A percentile compares a stretch with the other conserved stretches of the same genome.
Conservation (phyloP, 805 yeast genomes). For the Jamesozyma jinghongensis region DNA sequence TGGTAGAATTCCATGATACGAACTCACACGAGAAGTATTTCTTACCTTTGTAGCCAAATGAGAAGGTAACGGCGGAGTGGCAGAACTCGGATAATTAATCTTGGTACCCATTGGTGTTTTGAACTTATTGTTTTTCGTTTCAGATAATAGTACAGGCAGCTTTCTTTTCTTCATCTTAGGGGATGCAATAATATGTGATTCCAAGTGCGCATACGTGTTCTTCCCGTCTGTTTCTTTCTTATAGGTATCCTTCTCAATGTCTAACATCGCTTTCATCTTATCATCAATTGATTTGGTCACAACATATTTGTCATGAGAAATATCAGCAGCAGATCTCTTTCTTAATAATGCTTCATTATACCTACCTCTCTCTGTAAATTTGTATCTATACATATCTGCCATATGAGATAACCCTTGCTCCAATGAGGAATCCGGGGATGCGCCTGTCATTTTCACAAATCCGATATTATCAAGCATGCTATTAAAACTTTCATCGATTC, state of each 20-base stretch:
- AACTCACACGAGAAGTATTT: slow-evolving; percentile 4
- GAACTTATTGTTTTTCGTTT: slow-evolving; percentile 15
- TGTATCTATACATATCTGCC: slow-evolving; percentile 19
- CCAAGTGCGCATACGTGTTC: slow-evolving; percentile 25
- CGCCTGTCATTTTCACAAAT: slow-evolving; percentile 22
- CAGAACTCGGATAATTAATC: slow-evolving; percentile 3
- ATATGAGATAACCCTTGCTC: slow-evolving; percentile 22
- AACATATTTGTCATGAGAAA: slow-evolving; percentile 6
- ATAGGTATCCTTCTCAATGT: slow-evolving; percentile 15
- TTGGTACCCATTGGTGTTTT: slow-evolving; percentile 21
- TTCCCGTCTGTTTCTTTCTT: slow-evolving; percentile 11
- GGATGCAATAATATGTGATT: slow-evolving; percentile 24
- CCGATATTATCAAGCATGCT: slow-evolving; percentile 23
- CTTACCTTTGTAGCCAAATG: slow-evolving; percentile 23
- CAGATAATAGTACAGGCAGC: slow-evolving; percentile 27
- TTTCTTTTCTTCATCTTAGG: slow-evolving; percentile 23
- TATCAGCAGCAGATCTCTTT: slow-evolving; percentile 13
- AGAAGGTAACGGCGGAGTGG: slow-evolving; percentile 22
- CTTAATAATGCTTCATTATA: slow-evolving; percentile 17
- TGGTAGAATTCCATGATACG: slow-evolving; percentile 8
- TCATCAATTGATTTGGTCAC: slow-evolving; percentile 19
- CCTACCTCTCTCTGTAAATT: slow-evolving; percentile 30
- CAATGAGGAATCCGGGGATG: slow-evolving; percentile 25
- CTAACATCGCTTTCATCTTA: slow-evolving; percentile 22
- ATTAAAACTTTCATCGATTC: slow-evolving; percentile 27